Base-by-base conservation (phyloP, 106 monocot genomes). In the Allium sativum region DNA sequence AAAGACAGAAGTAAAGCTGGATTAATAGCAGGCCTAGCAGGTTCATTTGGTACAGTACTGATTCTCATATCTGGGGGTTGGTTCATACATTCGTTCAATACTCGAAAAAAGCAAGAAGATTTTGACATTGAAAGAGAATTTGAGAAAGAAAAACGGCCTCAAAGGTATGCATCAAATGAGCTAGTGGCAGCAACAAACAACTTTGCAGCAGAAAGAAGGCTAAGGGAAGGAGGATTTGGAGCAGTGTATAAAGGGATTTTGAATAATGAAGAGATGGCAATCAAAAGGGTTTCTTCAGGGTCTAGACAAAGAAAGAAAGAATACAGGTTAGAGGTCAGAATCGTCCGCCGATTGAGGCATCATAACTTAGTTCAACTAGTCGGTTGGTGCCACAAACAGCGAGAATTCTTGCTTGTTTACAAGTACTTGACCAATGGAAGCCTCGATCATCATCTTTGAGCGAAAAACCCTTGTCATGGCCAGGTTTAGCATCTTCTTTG, bases 341-440 rank as follows among this genome's bases (percentile, higher is more conserved):
- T 74, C 21, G 68, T 74, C 20, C 67, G 66, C 45, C 53, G 68
- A 15, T 53, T 74, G 15, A 67, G 74, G 50, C 74, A 74, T 67
- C 67, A 61, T 0, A 66, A 74, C 50, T 59, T 74, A 14, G 74
- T 74, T 11, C 67, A 60, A 21, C 61, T 74, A 21, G 61, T 74
- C 18, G 73, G 72, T 14, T 74, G 73, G 73, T 74, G 73, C 45
- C 73, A 74, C 21, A 17, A 53, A 20, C 59, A 44, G 3, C 44
- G 52, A 0, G 73, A 66, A 21, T 53, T 68, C 56, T 57, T 68
- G 13, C 68, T 68, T 8, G 57, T 68, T 10, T 68, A 68, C 44
- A 18, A 68, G 12, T 79, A 52, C 62, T 79, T 84, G 84, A 65
- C 76, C 52, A 84, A 84, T 45, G 84, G 76, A 8, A 84, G 84